phyloP scores from a whole-genome alignment of 257 asterid genomes.

The Solanum gandarillasii region DNA sequence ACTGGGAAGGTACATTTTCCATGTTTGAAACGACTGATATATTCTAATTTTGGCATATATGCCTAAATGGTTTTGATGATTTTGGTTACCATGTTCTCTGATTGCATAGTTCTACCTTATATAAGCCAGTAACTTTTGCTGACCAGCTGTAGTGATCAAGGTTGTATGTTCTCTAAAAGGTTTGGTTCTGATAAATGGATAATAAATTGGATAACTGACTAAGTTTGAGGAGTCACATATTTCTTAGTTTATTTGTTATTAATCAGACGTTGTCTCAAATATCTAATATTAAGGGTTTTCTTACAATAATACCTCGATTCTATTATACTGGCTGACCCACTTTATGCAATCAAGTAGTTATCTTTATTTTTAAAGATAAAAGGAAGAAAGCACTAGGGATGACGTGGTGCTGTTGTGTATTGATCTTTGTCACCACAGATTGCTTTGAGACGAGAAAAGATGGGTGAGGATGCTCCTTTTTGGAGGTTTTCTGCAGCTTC shows the following conservation, averaged over 20 bases:
- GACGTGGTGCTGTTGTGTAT: neutral
- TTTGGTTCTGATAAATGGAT: neutral
- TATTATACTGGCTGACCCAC: neutral
- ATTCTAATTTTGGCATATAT: neutral
- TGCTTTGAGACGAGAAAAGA: slow-evolving; percentile 73
- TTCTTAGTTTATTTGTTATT: neutral
- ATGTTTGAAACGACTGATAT: neutral
- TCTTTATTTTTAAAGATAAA: neutral
- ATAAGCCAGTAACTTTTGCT: neutral
- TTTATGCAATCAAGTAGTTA: neutral
- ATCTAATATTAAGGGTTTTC: neutral
- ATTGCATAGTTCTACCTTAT: neutral
- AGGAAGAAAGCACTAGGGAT: neutral
- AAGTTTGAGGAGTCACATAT: neutral
- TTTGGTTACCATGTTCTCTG: neutral
- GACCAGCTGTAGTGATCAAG: neutral
- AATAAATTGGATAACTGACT: neutral
- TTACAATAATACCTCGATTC: neutral
- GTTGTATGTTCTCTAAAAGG: neutral
- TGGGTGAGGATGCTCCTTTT: slow-evolving; percentile 87
- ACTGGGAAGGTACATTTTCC: slow-evolving; percentile 60
- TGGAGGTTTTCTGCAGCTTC: slow-evolving; percentile 88
- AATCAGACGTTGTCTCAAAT: neutral
- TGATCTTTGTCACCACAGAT: slow-evolving; percentile 26
- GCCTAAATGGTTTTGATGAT: neutral